Evolutionary conservation across 139 green algal species (phyloP), one percentile per base, ranked within the genome.

Genomic region (Edaphochlamys debaryana): DNA sequence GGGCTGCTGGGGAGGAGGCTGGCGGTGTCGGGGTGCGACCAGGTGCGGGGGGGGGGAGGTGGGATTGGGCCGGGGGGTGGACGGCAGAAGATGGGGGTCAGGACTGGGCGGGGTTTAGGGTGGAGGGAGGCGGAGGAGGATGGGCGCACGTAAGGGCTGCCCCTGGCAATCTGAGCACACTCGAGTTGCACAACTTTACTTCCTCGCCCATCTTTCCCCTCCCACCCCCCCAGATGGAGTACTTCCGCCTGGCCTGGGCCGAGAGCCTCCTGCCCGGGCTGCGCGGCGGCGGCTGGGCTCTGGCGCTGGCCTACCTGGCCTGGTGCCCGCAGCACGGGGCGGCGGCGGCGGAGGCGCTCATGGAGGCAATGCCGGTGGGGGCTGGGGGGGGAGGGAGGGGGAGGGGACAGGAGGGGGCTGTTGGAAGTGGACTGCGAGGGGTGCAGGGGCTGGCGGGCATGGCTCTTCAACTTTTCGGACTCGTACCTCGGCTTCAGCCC

Each of bases 311-410:
- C 42, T 96, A 96, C 83, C 85, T 96, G 83, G 85, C 91, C 23
- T 95, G 87, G 85, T 96, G 92, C 87, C 89, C 90, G n/a, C 36
- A 52, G 15, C 87, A 96, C 79, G 93, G 93, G 0, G 87, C 80
- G 20, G 87, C 76, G 32, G 89, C 88, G 38, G 81, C 93, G 71
- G 87, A 95, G 60, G 67, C 77, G 9, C 69, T 96, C 48, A 63
- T 96, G 50, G 75, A 88, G 38, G 70, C 58, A 8, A 81, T 94
- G 81, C 92, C 91, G 36, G 80, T 94, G 76, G 32, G 86, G 22
- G 56, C n/a, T 36, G 36, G 7, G 67, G 3, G 63, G 3, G 40
- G 19, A 17, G 40, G 2, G 40, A 23, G 9, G 38, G 67, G 29
- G 62, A 1, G 34, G 34, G 37, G 41, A 6, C n/a, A 8, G 38